Evolutionary conservation across 1,284 basidiomycete genomes (phyloP), one percentile per base, ranked within the genome.

Genomic region (Cutaneotrichosporon cavernicola): DNA sequence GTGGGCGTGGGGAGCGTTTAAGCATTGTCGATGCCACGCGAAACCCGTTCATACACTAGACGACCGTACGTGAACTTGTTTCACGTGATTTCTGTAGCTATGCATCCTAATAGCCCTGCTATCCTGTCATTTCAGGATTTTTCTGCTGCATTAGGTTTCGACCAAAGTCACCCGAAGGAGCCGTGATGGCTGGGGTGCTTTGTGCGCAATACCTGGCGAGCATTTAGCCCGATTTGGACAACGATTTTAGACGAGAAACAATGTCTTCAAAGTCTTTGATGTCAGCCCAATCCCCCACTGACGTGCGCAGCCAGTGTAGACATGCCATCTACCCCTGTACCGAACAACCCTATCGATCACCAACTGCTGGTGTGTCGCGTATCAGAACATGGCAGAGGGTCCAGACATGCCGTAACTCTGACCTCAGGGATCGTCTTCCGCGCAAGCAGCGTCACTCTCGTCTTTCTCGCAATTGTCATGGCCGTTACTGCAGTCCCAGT

Each of bases 111-210:
- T 43, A 6, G 10, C 14, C 11, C 13, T 14, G 40, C 40, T 43
- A 43, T 43, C 40, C 40, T 13, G 40, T 16, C 14, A 6, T 13
- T 43, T 43, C 40, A 43, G 40, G 40, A 43, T 18, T 43, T 18
- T 43, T 16, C 16, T 11, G 47, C 22, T n/a, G n/a, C 22, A 49
- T 21, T 49, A 49, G 21, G 21, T 49, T 49, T 49, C 2, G 22
- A 49, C 9, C 13, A 22, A 49, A 49, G 47, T 49, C 47, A 49
- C 47, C 47, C 47, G 47, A 49, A 22, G 47, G 47, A 8, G 47
- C 10, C n/a, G 47, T 43, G 40, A 43, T 49, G 47, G 47, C 47
- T 49, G 47, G 21, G 5, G 34, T 18, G 46, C 46, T 18, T 8
- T 8, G 8, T 10, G 18, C 8, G 13, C 11, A 3, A n/a, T 47